Evolutionary conservation across 208 protist genomes (phyloP).

Genomic region (Trichomonas vaginalis): DNA sequence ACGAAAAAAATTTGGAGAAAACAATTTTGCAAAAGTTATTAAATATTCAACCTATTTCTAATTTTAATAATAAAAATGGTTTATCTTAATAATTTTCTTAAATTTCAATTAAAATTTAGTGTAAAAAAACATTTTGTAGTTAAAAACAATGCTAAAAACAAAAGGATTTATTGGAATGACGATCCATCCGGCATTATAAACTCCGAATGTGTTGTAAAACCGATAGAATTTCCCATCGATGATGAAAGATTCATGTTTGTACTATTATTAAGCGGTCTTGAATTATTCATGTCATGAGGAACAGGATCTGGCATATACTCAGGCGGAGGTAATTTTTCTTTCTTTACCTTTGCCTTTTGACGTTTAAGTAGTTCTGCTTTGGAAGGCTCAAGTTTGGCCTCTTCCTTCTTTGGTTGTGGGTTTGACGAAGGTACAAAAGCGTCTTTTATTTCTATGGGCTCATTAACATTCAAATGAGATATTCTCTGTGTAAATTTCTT

Average conservation of each 20-base stretch:
- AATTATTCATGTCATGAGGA: background rate
- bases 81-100: too few relatives aligned
- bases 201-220: background rate
- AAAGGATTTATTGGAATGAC: background rate
- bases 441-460: background rate
- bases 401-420: background rate
- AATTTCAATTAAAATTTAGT: too few relatives aligned
- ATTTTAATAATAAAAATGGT: too few relatives aligned
- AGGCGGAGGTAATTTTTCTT: background rate
- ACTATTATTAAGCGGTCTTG: background rate
- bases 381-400: background rate
- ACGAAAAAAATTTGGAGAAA: too few relatives aligned
- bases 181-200: background rate
- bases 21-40: too few relatives aligned
- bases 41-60: too few relatives aligned
- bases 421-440: background rate
- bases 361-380: background rate
- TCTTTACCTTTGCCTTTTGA: background rate
- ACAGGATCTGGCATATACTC: background rate
- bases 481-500: background rate
- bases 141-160: too few relatives aligned
- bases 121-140: too few relatives aligned
- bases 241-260: background rate
- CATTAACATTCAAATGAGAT: background rate
- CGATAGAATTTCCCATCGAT: background rate